These are phyloP conservation scores for Thermoascus crustaceus DNA, from an alignment of 2,329 filamentous ascomycete species.

Conservation along the genomic window DNA sequence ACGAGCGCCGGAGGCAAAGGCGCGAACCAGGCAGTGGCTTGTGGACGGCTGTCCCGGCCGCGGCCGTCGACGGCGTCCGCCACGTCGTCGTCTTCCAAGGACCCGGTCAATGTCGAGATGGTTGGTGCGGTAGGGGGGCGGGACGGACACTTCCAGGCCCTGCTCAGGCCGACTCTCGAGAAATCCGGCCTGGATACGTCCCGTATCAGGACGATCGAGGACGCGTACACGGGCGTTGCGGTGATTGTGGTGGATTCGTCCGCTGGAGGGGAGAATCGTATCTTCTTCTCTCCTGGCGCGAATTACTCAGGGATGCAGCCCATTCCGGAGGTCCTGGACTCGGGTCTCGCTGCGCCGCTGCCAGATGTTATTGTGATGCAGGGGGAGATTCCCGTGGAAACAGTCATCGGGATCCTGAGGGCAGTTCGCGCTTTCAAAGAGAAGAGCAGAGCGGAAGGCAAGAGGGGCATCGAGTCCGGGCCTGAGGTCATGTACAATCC, in stretches of 20 bases:
- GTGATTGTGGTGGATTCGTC: constrained; percentile 68
- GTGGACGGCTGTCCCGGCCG: constrained; percentile 66
- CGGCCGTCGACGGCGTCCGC: constrained; percentile 19
- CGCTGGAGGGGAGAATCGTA: constrained; percentile 63
- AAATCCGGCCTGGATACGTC: constrained; percentile 55
- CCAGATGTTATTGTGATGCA: constrained; percentile 66
- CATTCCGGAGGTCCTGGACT: constrained; percentile 29
- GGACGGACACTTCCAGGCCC: constrained; percentile 55
- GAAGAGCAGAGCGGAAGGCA: constrained; percentile 37
- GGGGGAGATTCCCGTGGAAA: constrained; percentile 64
- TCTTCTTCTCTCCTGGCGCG: constrained; percentile 63
- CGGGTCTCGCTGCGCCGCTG: constrained; percentile 28
- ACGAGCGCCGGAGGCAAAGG: constrained; percentile 87
- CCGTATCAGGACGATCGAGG: constrained; percentile 41
- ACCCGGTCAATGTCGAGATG: constrained; percentile 53
- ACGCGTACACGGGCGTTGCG: constrained; percentile 59
- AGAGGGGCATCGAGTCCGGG: constrained; percentile 25
- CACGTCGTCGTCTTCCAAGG: constrained; percentile 12
- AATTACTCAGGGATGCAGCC: constrained; percentile 47
- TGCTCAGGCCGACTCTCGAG: constrained; percentile 52
- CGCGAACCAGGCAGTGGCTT: constrained; percentile 89
- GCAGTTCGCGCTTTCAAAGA: constrained; percentile 24
- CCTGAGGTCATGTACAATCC: constrained; percentile 74
- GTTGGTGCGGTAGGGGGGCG: constrained; percentile 59
- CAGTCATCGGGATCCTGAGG: constrained; percentile 54